phyloP scores from a whole-genome alignment of 495 filamentous ascomycete species.

The Podospora pseudocomata region DNA sequence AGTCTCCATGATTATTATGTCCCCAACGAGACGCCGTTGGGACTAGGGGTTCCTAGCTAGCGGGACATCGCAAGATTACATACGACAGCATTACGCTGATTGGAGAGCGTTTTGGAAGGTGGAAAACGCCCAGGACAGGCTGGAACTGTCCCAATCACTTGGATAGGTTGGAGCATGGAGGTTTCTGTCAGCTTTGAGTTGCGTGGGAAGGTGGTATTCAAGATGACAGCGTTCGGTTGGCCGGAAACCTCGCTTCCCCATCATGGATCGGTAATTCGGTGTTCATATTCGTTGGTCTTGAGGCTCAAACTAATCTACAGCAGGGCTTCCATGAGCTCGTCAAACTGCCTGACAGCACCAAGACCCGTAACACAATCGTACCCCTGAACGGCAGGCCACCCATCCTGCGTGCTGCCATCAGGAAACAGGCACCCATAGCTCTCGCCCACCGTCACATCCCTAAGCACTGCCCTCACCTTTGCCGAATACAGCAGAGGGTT shows the following conservation, averaged over 20 bases:
- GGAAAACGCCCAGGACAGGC: not conserved
- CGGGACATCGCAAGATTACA: not conserved
- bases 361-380: conserved; percentile 42
- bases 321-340: conserved; percentile 23
- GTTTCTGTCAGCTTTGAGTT: not conserved
- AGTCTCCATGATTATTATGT: no score
- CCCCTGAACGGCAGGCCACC: conserved; percentile 36
- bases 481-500: conserved; percentile 36
- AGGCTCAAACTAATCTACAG: not conserved
- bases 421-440: conserved; percentile 36
- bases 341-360: conserved; percentile 37
- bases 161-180: not conserved
- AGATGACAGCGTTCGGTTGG: not conserved
- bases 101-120: not conserved
- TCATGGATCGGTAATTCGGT: not conserved
- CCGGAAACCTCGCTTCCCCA: not conserved
- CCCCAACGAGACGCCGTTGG: not conserved
- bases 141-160: not conserved
- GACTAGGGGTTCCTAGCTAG: not conserved
- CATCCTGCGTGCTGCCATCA: conserved; percentile 18
- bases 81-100: not conserved
- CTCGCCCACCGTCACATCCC: conserved; percentile 33
- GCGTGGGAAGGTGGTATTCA: not conserved
- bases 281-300: not conserved
- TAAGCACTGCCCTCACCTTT: conserved; percentile 26